These are phyloP conservation scores for Erysimum cheiri DNA, from an alignment of 441 rosid species.

Conservation along the genomic window DNA sequence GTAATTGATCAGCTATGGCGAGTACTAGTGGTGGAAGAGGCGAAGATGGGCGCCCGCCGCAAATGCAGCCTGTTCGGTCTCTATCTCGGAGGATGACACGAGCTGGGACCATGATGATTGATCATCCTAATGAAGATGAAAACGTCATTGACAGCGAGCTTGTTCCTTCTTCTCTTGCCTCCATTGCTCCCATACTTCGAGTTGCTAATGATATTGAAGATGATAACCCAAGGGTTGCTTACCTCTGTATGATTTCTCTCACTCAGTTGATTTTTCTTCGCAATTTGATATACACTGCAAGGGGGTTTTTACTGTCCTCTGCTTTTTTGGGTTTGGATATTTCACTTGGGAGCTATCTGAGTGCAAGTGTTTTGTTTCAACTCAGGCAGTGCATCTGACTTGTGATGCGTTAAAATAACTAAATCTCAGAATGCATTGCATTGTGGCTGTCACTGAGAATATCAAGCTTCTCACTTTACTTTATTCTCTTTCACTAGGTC, in stretches of 20 bases:
- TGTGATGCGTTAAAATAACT: slow-evolving; percentile 4
- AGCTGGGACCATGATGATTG: slow-evolving; percentile 60
- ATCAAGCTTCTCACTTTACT: slow-evolving; percentile 1
- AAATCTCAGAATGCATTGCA: background rate
- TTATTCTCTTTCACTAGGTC: slow-evolving; percentile 58
- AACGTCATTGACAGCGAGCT: slow-evolving; percentile 75
- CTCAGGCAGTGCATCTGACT: slow-evolving; percentile 1
- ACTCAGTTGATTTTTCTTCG: background rate
- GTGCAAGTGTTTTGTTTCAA: slow-evolving; percentile 5
- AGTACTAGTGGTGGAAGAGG: slow-evolving; percentile 75
- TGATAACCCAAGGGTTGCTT: slow-evolving; percentile 81
- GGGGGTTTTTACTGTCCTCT: background rate
- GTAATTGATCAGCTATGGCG: slow-evolving; percentile 55
- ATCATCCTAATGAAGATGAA: slow-evolving; percentile 56
- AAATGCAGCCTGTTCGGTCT: slow-evolving; percentile 47
- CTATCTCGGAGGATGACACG: slow-evolving; percentile 57
- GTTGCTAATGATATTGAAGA: slow-evolving; percentile 85
- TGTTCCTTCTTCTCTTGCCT: slow-evolving; percentile 82
- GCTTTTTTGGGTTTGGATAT: background rate
- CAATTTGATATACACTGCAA: background rate
- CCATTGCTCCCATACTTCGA: slow-evolving; percentile 77
- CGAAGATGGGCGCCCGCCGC: slow-evolving; percentile 42
- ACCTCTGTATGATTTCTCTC: slow-evolving; percentile 64
- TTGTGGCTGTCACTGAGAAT: slow-evolving; percentile 2
- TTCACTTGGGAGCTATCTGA: slow-evolving; percentile 5